Percentiles rank a stretch among this genome's conserved stretches.
phyloP scores from a whole-genome alignment of 306 rosid genomes.

The Calophaca sinica region DNA sequence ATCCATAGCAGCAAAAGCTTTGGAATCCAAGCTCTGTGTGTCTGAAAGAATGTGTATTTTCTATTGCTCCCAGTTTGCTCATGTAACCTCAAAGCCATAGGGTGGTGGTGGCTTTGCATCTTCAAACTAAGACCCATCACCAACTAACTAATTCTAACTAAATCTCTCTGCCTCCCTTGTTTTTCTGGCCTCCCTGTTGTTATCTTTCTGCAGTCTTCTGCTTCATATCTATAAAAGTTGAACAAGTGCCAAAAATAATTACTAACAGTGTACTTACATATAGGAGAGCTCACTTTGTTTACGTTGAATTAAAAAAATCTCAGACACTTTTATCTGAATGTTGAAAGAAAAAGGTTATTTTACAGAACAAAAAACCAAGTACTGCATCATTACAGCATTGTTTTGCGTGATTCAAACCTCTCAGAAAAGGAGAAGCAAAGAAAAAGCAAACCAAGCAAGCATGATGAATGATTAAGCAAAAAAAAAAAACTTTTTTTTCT shows the following conservation, averaged over 20 bases:
- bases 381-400: slow-evolving; percentile 65
- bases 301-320: slow-evolving; percentile 47
- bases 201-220: slow-evolving; percentile 45
- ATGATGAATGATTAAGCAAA: slow-evolving; percentile 41
- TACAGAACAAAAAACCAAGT: slow-evolving; percentile 50
- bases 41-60: slow-evolving; percentile 80
- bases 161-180: slow-evolving; percentile 27
- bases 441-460: slow-evolving; percentile 43
- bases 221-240: slow-evolving; percentile 58
- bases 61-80: slow-evolving; percentile 76
- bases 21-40: slow-evolving; percentile 78
- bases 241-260: slow-evolving; percentile 46
- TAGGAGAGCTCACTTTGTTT: slow-evolving; percentile 48
- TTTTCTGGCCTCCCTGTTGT: slow-evolving; percentile 12
- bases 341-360: slow-evolving; percentile 41
- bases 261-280: slow-evolving; percentile 32
- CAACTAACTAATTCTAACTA: slow-evolving; percentile 34
- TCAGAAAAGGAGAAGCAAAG: slow-evolving; percentile 50
- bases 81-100: slow-evolving; percentile 69
- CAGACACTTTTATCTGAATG: slow-evolving; percentile 51
- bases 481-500: slow-evolving; percentile 33
- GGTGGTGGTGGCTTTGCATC: slow-evolving; percentile 64
- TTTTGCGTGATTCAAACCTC: slow-evolving; percentile 66
- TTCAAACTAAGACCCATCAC: slow-evolving; percentile 65
- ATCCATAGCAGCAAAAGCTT: slow-evolving; percentile 71